A percentile compares a stretch with the other conserved stretches of the same genome.
Evolutionary conservation across 441 rosid species (phyloP).

Genomic region (Euphorbia schlechtendalii): DNA sequence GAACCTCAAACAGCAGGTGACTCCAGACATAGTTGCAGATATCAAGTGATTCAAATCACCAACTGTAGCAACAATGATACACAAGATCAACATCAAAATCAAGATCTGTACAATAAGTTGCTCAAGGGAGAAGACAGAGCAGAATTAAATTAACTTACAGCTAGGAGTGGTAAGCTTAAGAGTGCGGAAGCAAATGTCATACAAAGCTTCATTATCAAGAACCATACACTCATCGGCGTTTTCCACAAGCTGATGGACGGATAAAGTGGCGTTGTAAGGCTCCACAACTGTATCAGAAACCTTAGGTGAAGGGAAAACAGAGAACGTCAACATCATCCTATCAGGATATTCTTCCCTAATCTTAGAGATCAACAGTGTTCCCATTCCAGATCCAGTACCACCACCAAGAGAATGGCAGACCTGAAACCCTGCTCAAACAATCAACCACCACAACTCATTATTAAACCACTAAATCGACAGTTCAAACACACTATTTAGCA

Average conservation of each 20-base stretch:
- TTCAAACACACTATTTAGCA: background rate
- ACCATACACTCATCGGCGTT: slow-evolving; percentile 87
- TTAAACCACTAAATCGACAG: background rate
- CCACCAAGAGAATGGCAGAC: slow-evolving; percentile 79
- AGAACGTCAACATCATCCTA: no score
- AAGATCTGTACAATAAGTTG: background rate
- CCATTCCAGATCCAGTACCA: slow-evolving; percentile 80
- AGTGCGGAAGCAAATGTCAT: slow-evolving; percentile 73
- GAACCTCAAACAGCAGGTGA: slow-evolving; percentile 75
- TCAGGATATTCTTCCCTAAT: no score
- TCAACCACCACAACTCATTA: background rate
- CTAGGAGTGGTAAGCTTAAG: slow-evolving; percentile 76
- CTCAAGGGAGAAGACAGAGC: background rate
- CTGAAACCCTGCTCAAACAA: slow-evolving; percentile 49
- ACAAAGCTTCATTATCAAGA: slow-evolving; percentile 69
- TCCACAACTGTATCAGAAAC: no score
- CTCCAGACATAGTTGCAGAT: slow-evolving; percentile 93
- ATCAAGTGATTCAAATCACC: slow-evolving; percentile 76
- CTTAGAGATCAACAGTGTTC: no score
- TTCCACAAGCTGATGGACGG: slow-evolving; percentile 73
- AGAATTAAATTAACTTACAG: slow-evolving; percentile 34
- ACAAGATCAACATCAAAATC: background rate
- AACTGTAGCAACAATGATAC: slow-evolving; percentile 29
- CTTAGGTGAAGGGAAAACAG: no score
- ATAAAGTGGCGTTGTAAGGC: no score